These are phyloP conservation scores for Dillenia turbinata DNA, from an alignment of 164 flowering plant genomes.

Conservation along the genomic window DNA sequence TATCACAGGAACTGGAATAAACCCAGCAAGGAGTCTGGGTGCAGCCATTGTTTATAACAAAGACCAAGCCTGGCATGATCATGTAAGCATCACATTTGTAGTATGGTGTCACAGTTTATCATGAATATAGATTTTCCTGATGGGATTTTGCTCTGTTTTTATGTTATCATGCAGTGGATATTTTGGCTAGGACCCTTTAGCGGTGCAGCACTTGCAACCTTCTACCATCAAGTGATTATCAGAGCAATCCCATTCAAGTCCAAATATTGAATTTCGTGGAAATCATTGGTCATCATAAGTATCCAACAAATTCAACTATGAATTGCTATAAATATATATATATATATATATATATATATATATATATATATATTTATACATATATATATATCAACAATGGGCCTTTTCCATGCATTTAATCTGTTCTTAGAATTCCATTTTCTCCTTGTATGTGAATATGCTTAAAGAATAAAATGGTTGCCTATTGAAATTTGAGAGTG, in stretches of 20 bases:
- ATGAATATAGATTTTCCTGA: not conserved
- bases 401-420: too few species aligned
- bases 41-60: conserved; percentile 81
- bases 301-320: too few species aligned
- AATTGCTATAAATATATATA: too few species aligned
- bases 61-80: conserved; percentile 65
- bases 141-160: not conserved
- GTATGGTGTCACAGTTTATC: not conserved
- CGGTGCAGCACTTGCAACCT: conserved; percentile 37
- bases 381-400: too few species aligned
- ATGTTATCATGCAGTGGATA: conserved; percentile 28
- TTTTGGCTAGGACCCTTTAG: conserved; percentile 42
- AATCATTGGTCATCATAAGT: too few species aligned
- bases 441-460: too few species aligned
- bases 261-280: not conserved
- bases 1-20: conserved; percentile 79
- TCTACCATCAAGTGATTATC: conserved; percentile 32
- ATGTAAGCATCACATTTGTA: conserved; percentile 31
- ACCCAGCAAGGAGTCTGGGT: conserved; percentile 89
- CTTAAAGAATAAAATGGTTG: too few species aligned
- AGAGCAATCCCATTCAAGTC: conserved; percentile 41
- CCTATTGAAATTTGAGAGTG: too few species aligned
- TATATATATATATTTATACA: too few species aligned
- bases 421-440: too few species aligned
- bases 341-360: too few species aligned